Evolutionary conservation across 139 green algal species (phyloP), one percentile per base, ranked within the genome.

Genomic region (Picochlorum sp.): DNA sequence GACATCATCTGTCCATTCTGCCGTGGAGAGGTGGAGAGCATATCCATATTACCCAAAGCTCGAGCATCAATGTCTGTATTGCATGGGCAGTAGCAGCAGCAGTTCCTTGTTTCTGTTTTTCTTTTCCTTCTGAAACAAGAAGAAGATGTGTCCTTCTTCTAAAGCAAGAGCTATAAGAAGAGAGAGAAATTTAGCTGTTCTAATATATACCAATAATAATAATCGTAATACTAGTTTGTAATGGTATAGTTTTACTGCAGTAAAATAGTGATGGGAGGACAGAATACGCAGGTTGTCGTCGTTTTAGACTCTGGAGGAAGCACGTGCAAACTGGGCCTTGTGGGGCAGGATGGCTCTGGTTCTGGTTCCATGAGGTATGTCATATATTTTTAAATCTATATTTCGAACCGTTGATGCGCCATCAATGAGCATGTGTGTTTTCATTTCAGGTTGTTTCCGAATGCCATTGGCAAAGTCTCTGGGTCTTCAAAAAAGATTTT

Each of bases 251-350:
- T 24, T 24, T 26, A 54, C 5, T 20, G 6, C 3, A 54, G 6
- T 30, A 21, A 21, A 26, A 9, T 26, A 21, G 47, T 7, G 47
- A 54, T 54, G 47, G n/a, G n/a, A 26, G 47, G n/a, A 54, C 16
- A 26, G 47, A 54, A 20, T 26, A 54, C 16, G n/a, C 18, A 54
- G 47, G n/a, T 26, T 16, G 23, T 85, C 20, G 66, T 91, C 0
- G 84, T 90, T 45, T n/a, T 95, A 13, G 88, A 95, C 70, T 87
- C 83, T 63, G 88, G 88, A 6, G 88, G 76, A 6, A 81, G 77
- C 49, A 84, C 69, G 49, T 70, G 81, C 41, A 92, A 91, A 70
- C 45, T 84, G 5, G 88, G 86, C 9, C 72, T 90, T 37, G 80
- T 75, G 11, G 75, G 37, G 1, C 51, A 23, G 11, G 47, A 55